Percentiles rank a stretch among this genome's conserved stretches.
These are phyloP conservation scores for Blastocystis hominis DNA, from an alignment of 352 stramenopile species.

Conservation along the genomic window DNA sequence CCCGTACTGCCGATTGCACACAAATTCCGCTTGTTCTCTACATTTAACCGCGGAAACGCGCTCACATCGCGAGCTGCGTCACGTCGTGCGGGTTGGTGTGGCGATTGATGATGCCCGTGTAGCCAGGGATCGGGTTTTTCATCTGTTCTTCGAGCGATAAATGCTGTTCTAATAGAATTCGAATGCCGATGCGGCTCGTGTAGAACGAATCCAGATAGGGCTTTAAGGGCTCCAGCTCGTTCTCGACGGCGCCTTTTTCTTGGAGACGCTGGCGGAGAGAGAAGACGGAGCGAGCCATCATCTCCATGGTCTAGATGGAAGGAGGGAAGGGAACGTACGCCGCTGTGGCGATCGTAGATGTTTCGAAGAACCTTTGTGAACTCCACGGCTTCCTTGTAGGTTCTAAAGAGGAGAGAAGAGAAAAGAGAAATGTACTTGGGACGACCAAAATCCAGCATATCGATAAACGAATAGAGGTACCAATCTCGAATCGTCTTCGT, in stretches of 20 bases:
- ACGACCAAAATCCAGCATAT: conserved; percentile 63
- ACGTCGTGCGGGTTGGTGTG: conserved; percentile 44
- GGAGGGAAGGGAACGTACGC: not conserved
- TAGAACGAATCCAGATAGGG: conserved; percentile 98
- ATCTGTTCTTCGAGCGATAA: conserved; percentile 77
- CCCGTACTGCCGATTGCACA: conserved; percentile 96
- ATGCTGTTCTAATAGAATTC: conserved; percentile 96
- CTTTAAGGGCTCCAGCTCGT: conserved; percentile 83
- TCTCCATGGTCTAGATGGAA: conserved; percentile 89
- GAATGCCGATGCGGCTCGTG: conserved; percentile 96
- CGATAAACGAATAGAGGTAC: conserved; percentile 67
- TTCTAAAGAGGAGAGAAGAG: conserved; percentile 18
- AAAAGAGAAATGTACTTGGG: conserved; percentile 28
- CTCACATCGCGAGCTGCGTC: conserved; percentile 60
- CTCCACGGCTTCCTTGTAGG: conserved; percentile 53
- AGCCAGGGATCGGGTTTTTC: conserved; percentile 56
- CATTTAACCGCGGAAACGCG: conserved; percentile 85
- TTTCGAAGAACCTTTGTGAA: conserved; percentile 58
- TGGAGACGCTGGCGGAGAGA: conserved; percentile 82
- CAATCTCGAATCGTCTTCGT: conserved; percentile 65
- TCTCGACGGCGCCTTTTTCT: conserved; percentile 65
- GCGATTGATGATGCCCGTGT: conserved; percentile 60
- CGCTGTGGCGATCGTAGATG: conserved; percentile 42
- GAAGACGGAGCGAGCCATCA: conserved; percentile 95
- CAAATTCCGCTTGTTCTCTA: conserved; percentile 92